Evolutionary conservation across 176 grass and related monocot genomes (phyloP), one percentile per base, ranked within the genome.

Genomic region (Carex cristatella): DNA sequence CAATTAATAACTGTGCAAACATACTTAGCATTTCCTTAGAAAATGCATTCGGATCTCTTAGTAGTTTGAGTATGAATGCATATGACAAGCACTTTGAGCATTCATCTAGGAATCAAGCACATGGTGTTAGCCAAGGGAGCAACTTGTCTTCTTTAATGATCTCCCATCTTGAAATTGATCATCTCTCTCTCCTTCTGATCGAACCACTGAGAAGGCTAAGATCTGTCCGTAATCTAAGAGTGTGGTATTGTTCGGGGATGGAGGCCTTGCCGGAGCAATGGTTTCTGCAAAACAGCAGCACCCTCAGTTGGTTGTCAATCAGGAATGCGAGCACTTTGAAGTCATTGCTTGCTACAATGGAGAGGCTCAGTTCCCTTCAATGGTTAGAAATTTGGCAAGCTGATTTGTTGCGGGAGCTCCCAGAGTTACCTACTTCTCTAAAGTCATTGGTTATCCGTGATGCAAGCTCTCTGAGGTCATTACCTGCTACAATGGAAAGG

Each of bases 121-220:
- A 69, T 40, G 37, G 15, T 79, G 51, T 63, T 18, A 27, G 8
- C 53, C 19, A 31, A 56, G 79, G 30, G 37, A 73, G 48, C 62
- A 80, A 8, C 19, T 55, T 59, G 1, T 19, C 72, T 7, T 82
- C 85, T 46, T 18, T 85, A 54, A 61, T 44, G 14, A 60, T 92
- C 0, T 59, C 81, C 5, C 10, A 16, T 2, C 60, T 92, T 68
- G 10, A 67, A 30, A 67, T 92, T 69, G 87, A 92, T 89, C 38
- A 81, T n/a, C 73, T 75, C 9, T 84, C 37, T 16, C 37, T 92
- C 7, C 32, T 89, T 69, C 23, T 65, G 31, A 13, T 89, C 19
- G 64, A 89, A 6, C 90, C 87, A 7, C 61, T 92, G 32, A 85
- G 55, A 70, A 81, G 75, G 66, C 61, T 92, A 1, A 18, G 65